Base-by-base conservation (phyloP, 805 yeast genomes). In the Schwanniomyces sp. region DNA sequence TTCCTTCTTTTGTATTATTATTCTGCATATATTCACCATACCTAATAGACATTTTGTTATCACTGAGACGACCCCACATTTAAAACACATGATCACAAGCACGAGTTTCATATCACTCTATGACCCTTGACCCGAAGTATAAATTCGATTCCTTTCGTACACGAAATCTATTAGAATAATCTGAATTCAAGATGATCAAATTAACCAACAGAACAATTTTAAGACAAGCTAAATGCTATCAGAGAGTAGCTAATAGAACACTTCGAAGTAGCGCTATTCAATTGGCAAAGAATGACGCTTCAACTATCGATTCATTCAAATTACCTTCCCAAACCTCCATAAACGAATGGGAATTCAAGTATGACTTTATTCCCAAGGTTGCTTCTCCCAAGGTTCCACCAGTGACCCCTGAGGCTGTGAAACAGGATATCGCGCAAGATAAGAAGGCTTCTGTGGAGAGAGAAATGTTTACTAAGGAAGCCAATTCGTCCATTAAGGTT, bases 251-350 rank as follows among this genome's bases (percentile, higher is more conserved):
- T 16, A 24, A 7, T 12, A 42, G 50, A 48, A 38, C 45, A 21
- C 21, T 45, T 7, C 43, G 34, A 32, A 44, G 45, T 36, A 40
- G 47, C 2, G n/a, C 41, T 17, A 43, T 38, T 25, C 27, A 11
- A 6, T 48, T 48, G 16, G 81, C 82, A 30, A 82, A 82, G 57
- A 82, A 82, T 43, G 86, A 82, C 54, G 46, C 65, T 4, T 81
- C 86, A 7, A 76, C 81, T 34, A 82, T 82, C 51, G 88, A 83
- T 59, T 77, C 75, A 39, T 81, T 67, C 64, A 77, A 70, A 54
- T 66, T 79, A 37, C 84, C 84, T 12, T 61, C 76, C 40, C 72
- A 70, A 56, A 62, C 76, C 29, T 68, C 75, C 43, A 62, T 78
- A 59, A 62, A 72, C 56, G 72, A 78, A 59, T 70, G 83, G 81